Conservation (phyloP, 306 rosid species). For the Trichosanthes cucumerina region DNA sequence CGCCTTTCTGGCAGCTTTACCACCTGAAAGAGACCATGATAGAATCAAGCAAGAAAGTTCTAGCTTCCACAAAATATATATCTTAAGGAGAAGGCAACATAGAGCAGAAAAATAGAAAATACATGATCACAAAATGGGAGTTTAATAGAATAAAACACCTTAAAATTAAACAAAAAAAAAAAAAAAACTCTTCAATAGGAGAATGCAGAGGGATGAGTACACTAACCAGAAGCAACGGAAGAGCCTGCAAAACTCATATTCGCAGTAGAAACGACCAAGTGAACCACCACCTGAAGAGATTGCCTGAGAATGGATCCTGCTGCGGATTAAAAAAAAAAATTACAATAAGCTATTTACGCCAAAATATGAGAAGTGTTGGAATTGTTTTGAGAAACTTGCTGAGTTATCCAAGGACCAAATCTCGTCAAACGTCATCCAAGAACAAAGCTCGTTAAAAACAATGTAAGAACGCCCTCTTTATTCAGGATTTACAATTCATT, state of each 20-base stretch:
- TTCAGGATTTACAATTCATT: background rate
- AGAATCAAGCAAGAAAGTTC: background rate
- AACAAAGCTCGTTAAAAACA: background rate
- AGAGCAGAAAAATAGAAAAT: background rate
- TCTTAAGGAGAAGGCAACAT: background rate
- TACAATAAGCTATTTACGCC: background rate
- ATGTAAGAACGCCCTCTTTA: background rate
- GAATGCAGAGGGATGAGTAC: background rate
- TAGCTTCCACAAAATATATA: background rate
- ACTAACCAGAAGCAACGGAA: constrained; percentile 71
- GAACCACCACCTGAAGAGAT: constrained; percentile 19
- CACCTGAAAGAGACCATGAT: constrained; percentile 38
- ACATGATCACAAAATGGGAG: background rate
- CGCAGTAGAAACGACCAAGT: constrained; percentile 21
- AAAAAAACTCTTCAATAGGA: background rate
- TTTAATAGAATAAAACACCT: constrained; percentile 9
- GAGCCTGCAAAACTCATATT: constrained; percentile 73
- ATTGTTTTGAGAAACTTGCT: background rate
- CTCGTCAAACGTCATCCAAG: background rate
- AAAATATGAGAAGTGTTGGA: background rate
- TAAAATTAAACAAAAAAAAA: background rate
- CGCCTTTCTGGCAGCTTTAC: constrained; percentile 44
- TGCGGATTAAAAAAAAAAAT: constrained; percentile 11
- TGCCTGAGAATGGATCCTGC: constrained; percentile 36
- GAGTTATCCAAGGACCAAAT: background rate